These are phyloP conservation scores for Arthroderma uncinatum DNA, from an alignment of 2,329 filamentous ascomycete species.

Conservation along the genomic window DNA sequence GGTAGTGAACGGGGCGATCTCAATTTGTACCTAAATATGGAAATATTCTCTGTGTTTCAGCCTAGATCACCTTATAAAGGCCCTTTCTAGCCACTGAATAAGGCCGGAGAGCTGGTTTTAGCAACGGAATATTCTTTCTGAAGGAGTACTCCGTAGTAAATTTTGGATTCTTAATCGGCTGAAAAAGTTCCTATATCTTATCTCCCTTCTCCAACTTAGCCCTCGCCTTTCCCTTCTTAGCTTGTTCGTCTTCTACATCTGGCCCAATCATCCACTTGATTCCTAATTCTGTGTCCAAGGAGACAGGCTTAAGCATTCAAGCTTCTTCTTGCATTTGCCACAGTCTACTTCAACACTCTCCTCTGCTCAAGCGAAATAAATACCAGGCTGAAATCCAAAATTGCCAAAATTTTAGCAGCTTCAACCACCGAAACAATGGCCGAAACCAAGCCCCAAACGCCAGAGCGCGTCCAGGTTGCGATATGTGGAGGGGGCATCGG, in stretches of 20 bases:
- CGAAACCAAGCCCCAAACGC: neutral
- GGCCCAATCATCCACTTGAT: neutral
- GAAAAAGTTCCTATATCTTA: neutral
- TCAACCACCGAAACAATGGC: neutral
- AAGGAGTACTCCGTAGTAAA: neutral
- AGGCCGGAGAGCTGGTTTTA: neutral
- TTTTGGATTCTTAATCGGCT: neutral
- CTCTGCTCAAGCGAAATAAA: neutral
- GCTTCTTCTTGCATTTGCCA: no score
- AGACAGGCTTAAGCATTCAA: neutral
- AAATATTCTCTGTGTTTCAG: neutral
- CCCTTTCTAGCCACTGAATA: neutral
- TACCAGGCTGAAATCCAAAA: no score
- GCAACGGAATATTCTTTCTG: neutral
- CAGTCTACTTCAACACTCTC: no score
- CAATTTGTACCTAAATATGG: neutral
- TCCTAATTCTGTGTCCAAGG: neutral
- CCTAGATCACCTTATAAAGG: neutral
- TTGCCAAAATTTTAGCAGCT: neutral
- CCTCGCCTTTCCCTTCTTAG: neutral
- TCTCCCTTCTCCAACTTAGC: neutral
- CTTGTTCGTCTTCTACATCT: neutral
- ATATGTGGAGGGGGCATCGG: constrained; percentile 10
- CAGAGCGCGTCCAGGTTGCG: constrained; percentile 5
- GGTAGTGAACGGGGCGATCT: neutral